Conservation (phyloP, 2,329 filamentous ascomycete species). For the Dryadomyces quercivorus region DNA sequence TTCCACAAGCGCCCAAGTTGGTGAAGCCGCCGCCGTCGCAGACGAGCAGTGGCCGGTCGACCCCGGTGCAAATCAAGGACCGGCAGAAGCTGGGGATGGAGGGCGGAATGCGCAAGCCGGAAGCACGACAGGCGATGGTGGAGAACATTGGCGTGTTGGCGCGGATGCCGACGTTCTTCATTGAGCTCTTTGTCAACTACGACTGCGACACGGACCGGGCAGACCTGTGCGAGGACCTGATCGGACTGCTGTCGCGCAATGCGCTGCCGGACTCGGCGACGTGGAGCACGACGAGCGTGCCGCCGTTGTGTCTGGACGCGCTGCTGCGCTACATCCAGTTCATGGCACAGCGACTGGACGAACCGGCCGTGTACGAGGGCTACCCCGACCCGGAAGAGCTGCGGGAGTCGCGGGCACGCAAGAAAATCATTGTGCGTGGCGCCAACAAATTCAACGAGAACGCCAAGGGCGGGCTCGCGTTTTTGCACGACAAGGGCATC, state of each 20-base stretch:
- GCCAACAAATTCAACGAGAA: slow-evolving; percentile 90
- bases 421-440: slow-evolving; percentile 81
- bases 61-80: slow-evolving; percentile 84
- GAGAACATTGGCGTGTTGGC: slow-evolving; percentile 88
- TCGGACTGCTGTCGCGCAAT: slow-evolving; percentile 83
- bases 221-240: slow-evolving; percentile 90
- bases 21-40: slow-evolving; percentile 68
- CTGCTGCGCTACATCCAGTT: slow-evolving; percentile 85
- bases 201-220: slow-evolving; percentile 87
- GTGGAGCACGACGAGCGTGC: slow-evolving; percentile 98
- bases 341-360: slow-evolving; percentile 73
- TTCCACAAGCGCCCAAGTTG: slow-evolving; percentile 80
- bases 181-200: slow-evolving; percentile 94
- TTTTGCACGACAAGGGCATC: slow-evolving; percentile 73
- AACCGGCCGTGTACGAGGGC: slow-evolving; percentile 50
- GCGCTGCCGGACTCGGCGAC: slow-evolving; percentile 94
- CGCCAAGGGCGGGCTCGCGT: slow-evolving; percentile 79
- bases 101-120: slow-evolving; percentile 81
- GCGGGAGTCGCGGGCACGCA: slow-evolving; percentile 61
- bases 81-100: slow-evolving; percentile 86
- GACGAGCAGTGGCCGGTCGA: slow-evolving; percentile 66
- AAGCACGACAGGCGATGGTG: slow-evolving; percentile 95
- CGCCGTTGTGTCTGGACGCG: slow-evolving; percentile 85
- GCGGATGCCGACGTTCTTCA: slow-evolving; percentile 87
- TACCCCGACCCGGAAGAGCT: slow-evolving; percentile 55